Conservation (phyloP, 2,329 filamentous ascomycete genomes). For the Chaetomiaceae sp. region DNA sequence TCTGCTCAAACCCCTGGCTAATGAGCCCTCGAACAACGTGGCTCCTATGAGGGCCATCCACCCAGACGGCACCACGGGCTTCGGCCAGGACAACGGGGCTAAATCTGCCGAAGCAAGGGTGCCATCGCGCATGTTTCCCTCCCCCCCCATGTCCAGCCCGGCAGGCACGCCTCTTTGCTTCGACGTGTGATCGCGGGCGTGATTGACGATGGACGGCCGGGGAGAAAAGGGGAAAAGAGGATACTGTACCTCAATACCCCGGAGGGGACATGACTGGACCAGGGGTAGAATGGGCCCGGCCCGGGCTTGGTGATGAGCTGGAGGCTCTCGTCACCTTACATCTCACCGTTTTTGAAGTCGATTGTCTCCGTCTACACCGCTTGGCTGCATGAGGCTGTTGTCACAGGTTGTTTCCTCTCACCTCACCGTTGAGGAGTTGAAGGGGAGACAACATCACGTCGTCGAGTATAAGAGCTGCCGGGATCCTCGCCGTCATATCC, state of each 20-base stretch:
- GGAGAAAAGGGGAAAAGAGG: no score
- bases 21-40: constrained; percentile 34
- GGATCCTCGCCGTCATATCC: neutral
- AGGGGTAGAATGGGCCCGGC: neutral
- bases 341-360: neutral
- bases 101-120: constrained; percentile 28
- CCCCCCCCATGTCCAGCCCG: constrained; percentile 2
- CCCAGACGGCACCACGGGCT: constrained; percentile 15
- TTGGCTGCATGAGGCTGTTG: constrained; percentile 1
- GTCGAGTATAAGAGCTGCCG: constrained; percentile 7
- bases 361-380: neutral
- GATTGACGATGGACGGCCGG: constrained; percentile 16
- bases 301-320: neutral
- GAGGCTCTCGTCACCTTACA: neutral
- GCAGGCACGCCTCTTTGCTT: constrained; percentile 12
- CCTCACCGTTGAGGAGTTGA: neutral
- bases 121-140: constrained; percentile 10
- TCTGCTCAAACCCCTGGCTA: constrained; percentile 27
- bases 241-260: no score
- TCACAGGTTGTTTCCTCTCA: neutral
- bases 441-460: neutral
- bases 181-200: constrained; percentile 24
- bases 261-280: neutral
- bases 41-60: constrained; percentile 31
- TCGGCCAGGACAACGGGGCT: constrained; percentile 26